Evolutionary conservation across 441 rosid species (phyloP).

Genomic region (Mallotus japonicus): DNA sequence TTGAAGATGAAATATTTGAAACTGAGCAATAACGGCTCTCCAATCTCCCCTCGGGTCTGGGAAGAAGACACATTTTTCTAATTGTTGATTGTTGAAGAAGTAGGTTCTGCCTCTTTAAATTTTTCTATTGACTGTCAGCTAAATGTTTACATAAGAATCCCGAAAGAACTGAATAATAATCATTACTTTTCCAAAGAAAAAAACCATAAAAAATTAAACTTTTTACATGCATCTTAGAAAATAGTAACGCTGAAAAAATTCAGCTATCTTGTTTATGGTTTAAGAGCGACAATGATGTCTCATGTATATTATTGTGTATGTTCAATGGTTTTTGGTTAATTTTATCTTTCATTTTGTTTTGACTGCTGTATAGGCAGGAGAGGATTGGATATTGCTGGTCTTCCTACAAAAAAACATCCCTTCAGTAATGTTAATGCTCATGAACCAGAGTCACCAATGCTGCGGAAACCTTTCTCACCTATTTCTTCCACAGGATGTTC

Average conservation of each 20-base stretch:
- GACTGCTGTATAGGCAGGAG: slow-evolving; percentile 55
- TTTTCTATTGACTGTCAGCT: slow-evolving; percentile 14
- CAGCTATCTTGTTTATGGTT: neutral
- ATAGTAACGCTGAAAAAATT: too few relatives aligned
- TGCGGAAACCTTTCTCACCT: slow-evolving; percentile 90
- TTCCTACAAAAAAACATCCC: slow-evolving; percentile 53
- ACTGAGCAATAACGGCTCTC: slow-evolving; percentile 27
- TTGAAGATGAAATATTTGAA: slow-evolving; percentile 30
- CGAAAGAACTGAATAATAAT: too few relatives aligned
- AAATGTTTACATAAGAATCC: neutral
- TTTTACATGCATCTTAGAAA: neutral
- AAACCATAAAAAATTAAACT: too few relatives aligned
- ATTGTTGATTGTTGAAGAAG: slow-evolving; percentile 28
- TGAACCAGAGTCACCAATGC: slow-evolving; percentile 62
- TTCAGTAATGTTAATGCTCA: slow-evolving; percentile 38
- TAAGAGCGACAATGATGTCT: neutral
- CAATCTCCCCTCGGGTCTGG: slow-evolving; percentile 29
- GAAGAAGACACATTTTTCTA: slow-evolving; percentile 26
- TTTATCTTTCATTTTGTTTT: slow-evolving; percentile 2
- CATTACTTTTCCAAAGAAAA: too few relatives aligned
- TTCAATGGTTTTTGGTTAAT: neutral
- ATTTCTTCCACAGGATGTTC: slow-evolving; percentile 51
- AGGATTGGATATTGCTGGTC: slow-evolving; percentile 73
- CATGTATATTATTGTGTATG: neutral
- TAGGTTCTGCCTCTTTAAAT: slow-evolving; percentile 27